Percentiles rank a stretch among this genome's conserved stretches.
phyloP scores from a whole-genome alignment of 169 alveolate genomes.

The Toxoplasma gondii region DNA sequence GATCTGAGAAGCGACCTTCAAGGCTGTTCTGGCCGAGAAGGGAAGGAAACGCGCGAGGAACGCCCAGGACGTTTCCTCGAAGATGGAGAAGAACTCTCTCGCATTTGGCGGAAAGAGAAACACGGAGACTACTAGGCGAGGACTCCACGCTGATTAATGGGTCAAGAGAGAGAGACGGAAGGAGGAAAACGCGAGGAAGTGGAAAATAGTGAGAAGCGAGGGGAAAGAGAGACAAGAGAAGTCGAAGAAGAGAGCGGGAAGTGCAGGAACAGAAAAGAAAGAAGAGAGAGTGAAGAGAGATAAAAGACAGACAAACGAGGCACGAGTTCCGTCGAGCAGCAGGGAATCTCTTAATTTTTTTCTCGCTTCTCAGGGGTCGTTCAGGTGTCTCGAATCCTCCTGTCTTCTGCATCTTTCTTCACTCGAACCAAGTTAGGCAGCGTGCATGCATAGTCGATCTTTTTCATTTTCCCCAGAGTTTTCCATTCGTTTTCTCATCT shows the following conservation, averaged over 20 bases:
- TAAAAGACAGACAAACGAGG: neutral
- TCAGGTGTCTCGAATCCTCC: no score
- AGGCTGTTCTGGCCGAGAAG: neutral
- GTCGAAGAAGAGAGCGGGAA: neutral
- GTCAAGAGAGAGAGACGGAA: neutral
- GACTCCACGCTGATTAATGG: neutral
- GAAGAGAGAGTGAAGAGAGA: neutral
- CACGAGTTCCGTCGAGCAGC: neutral
- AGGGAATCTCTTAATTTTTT: no score
- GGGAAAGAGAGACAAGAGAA: neutral
- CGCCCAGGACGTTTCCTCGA: neutral
- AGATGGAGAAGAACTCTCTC: neutral
- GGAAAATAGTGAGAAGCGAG: neutral
- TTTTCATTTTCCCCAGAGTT: no score
- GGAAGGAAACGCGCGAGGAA: neutral
- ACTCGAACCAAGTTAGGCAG: no score
- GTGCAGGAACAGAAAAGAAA: no score
- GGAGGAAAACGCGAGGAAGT: neutral
- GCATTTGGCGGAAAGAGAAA: slow-evolving; percentile 40
- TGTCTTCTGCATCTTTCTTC: no score
- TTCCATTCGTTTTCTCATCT: no score
- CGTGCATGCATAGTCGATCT: no score
- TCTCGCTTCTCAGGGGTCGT: no score
- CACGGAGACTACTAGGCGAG: slow-evolving; percentile 42
- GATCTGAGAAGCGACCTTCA: neutral